Conservation (phyloP, 2,329 filamentous ascomycete genomes). For the Arthrinium phaeospermum region DNA sequence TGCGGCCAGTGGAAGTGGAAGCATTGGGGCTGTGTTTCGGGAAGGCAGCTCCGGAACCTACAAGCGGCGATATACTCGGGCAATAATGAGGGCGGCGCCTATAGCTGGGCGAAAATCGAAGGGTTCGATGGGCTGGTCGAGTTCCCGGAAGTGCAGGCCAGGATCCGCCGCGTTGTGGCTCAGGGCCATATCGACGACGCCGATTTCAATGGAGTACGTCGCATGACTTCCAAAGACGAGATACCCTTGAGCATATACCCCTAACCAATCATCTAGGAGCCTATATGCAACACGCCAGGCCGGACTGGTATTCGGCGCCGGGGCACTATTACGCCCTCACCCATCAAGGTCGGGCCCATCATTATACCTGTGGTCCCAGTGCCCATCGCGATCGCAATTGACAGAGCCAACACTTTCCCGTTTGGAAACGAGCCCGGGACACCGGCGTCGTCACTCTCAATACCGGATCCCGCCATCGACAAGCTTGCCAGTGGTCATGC, state of each 20-base stretch:
- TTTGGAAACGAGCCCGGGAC: background rate
- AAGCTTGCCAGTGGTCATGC: background rate
- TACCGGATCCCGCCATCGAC: background rate
- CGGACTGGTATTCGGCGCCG: background rate
- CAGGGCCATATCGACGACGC: constrained; percentile 83
- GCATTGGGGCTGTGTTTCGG: constrained; percentile 93
- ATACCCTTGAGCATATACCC: background rate
- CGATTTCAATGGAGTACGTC: constrained; percentile 85
- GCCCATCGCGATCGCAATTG: background rate
- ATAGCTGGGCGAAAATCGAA: constrained; percentile 72
- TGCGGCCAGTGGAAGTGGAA: constrained; percentile 73
- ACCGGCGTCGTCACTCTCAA: background rate
- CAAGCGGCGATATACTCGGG: constrained; percentile 56
- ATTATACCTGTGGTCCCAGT: background rate
- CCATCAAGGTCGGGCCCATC: background rate
- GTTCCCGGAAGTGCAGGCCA: constrained; percentile 70
- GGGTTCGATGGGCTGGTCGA: constrained; percentile 76
- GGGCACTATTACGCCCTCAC: background rate
- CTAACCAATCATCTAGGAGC: background rate
- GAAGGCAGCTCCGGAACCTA: constrained; percentile 70
- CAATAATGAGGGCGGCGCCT: constrained; percentile 50
- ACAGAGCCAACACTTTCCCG: background rate
- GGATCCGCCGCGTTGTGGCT: constrained; percentile 73
- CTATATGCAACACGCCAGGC: background rate
- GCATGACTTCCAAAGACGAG: background rate